Base-by-base conservation (phyloP, 345 rosid species). In the Salix dunnii region DNA sequence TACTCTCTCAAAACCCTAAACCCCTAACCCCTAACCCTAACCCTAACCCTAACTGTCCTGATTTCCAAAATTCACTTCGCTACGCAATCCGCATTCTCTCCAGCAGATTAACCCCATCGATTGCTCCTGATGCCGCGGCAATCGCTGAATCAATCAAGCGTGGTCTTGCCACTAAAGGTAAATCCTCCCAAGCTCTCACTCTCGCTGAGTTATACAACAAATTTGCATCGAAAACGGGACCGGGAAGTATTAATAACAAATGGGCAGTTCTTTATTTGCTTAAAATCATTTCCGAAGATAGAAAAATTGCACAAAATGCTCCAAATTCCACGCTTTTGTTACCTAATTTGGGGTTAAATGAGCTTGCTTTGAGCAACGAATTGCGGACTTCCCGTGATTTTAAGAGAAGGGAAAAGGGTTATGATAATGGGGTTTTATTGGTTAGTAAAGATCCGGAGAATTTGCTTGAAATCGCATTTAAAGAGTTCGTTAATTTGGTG, bases 91-190 rank as follows among this genome's bases (percentile, higher is more conserved):
- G 98, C 75, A 94, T 96, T 75, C 95, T 96, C 77, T 89, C 93
- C 75, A 94, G 99, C 84, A 89, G 95, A 49, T 80, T 94, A 58
- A 84, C 92, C 63, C 97, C 98, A 25, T 92, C 98, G 38, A 84
- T 89, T 63, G 80, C 89, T 33, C 92, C 95, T 21, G 98, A 94
- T 76, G 90, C 97, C 16, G 82, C 89, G 70, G 92, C 97, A 36
- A 83, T 92, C 73, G 92, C 98, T 4, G 99, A 94, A 82, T 94
- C 99, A 36, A 85, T 96, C 86, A 94, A 91, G 83, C 98, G 97
- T 76, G 91, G 91, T 25, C 98, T 96, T 71, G 98, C 97, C 74
- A 87, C 91, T 71, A 92, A 82, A 17, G 98, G 97, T 85, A 92
- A 88, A 81, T 93, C 98, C 82, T 89, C 97, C 12, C 88, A 87